phyloP scores from a whole-genome alignment of 352 stramenopile genomes.

The Pythium pyrilobum region DNA sequence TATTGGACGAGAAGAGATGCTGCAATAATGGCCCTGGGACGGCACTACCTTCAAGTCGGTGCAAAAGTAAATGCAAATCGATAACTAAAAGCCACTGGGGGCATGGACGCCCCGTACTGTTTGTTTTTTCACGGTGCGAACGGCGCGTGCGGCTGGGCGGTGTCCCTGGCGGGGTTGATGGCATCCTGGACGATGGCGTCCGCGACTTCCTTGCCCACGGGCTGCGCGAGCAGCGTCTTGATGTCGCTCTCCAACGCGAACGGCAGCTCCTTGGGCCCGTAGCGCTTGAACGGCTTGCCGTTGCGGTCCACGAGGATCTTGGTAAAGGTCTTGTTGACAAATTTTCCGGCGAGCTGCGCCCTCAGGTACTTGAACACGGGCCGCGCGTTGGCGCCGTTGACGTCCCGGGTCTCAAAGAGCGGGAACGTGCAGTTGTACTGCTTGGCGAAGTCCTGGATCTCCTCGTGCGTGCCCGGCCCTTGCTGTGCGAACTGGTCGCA shows the following conservation, averaged over 20 bases:
- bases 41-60: too few species aligned
- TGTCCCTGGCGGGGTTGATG: too few species aligned
- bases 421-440: slow-evolving; percentile 44
- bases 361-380: slow-evolving; percentile 84
- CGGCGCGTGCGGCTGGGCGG: too few species aligned
- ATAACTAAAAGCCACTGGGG: too few species aligned
- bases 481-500: slow-evolving; percentile 83
- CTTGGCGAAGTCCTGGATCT: slow-evolving; percentile 60
- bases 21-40: too few species aligned
- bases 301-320: slow-evolving; percentile 87
- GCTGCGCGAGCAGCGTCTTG: slow-evolving; percentile 57
- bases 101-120: too few species aligned
- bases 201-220: slow-evolving; percentile 10
- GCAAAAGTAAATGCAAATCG: too few species aligned
- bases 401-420: slow-evolving; percentile 67
- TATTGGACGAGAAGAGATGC: too few species aligned
- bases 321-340: slow-evolving; percentile 88
- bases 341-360: slow-evolving; percentile 42
- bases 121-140: too few species aligned
- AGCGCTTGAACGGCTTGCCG: slow-evolving; percentile 70
- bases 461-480: slow-evolving; percentile 44
- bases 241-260: slow-evolving; percentile 75
- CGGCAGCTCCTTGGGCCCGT: slow-evolving; percentile 52
- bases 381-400: slow-evolving; percentile 76
- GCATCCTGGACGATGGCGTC: too few species aligned